Conservation (phyloP, 306 rosid genomes). For the Castanea crenata region DNA sequence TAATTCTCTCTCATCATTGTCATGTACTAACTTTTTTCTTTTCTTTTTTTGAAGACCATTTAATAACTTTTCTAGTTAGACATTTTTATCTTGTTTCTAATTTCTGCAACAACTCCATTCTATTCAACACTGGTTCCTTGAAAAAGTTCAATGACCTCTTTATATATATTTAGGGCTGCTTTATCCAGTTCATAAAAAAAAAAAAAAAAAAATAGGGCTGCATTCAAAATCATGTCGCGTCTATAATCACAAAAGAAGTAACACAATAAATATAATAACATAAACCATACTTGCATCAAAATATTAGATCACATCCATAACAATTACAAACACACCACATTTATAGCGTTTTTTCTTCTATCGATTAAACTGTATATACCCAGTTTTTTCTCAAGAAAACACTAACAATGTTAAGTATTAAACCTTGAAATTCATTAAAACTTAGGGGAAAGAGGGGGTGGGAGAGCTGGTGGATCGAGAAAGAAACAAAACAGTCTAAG, state of each 20-base stretch:
- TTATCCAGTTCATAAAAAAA: too few relatives aligned
- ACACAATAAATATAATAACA: neutral
- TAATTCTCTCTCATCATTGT: neutral
- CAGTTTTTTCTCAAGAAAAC: neutral
- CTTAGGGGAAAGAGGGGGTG: too few relatives aligned
- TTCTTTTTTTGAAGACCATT: neutral
- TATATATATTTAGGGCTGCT: neutral
- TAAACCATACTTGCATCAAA: neutral
- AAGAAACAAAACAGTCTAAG: neutral
- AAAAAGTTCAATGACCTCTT: neutral
- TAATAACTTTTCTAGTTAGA: neutral
- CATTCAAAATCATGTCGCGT: neutral
- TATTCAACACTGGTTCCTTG: neutral
- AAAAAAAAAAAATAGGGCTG: too few relatives aligned
- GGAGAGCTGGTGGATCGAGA: too few relatives aligned
- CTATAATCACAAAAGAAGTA: neutral
- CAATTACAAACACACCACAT: neutral
- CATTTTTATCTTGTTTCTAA: neutral
- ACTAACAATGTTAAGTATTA: neutral
- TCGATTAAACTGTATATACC: neutral
- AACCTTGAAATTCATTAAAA: too few relatives aligned
- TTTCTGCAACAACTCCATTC: neutral
- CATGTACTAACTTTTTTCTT: neutral
- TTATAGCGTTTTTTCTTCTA: neutral
- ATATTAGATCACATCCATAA: neutral